Conservation (phyloP, 2,329 filamentous ascomycete genomes). For the Raffaelea albimanens region DNA sequence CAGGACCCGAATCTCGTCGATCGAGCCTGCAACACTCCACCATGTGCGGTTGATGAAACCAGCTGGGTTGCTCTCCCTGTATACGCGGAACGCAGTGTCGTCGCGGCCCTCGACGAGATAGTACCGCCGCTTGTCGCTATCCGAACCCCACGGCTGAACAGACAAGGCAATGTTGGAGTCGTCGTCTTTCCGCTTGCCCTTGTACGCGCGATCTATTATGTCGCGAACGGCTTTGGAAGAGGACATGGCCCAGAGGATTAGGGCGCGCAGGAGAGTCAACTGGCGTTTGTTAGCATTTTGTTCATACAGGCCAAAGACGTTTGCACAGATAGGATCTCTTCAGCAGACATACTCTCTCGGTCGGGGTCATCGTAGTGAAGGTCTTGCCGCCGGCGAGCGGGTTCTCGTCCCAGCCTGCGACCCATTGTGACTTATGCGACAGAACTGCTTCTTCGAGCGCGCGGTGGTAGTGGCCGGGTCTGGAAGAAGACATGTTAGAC, state of each 20-base stretch:
- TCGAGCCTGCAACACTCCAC: constrained; percentile 86
- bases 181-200: constrained; percentile 73
- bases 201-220: constrained; percentile 81
- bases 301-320: not conserved
- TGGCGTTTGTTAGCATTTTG: constrained; percentile 26
- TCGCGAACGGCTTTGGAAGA: constrained; percentile 76
- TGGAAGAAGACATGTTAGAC: constrained; percentile 29
- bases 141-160: constrained; percentile 69
- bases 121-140: constrained; percentile 80
- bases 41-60: constrained; percentile 63
- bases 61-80: constrained; percentile 82
- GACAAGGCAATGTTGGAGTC: constrained; percentile 74
- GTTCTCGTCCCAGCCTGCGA: constrained; percentile 72
- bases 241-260: constrained; percentile 81
- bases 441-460: constrained; percentile 89
- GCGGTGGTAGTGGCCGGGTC: constrained; percentile 83
- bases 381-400: constrained; percentile 71
- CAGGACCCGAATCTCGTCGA: constrained; percentile 72
- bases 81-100: constrained; percentile 88
- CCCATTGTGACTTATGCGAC: constrained; percentile 82
- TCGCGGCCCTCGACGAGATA: constrained; percentile 90
- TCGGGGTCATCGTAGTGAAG: constrained; percentile 74
- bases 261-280: constrained; percentile 73
- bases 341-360: constrained; percentile 59
- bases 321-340: too few relatives aligned